Evolutionary conservation across 129 eudicot genomes (phyloP), one percentile per base, ranked within the genome.

Genomic region (Sambucus nigra): DNA sequence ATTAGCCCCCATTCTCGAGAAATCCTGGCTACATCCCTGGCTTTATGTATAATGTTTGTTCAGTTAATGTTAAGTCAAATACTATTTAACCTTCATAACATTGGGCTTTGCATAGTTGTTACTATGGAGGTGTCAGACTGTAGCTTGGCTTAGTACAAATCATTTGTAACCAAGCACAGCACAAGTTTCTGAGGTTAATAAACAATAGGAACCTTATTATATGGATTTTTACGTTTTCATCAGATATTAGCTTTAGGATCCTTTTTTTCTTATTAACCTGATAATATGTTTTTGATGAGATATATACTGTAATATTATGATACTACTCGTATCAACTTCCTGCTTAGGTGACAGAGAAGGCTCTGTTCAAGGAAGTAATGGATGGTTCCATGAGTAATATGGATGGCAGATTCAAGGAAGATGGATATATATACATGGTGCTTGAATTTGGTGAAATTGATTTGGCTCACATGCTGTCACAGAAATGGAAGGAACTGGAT

Each of bases 371-470:
- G 67, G 99, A 82, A 82, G 96, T 92, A 42, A 50, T 80, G 76
- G 78, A 80, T 69, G 96, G 95, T 54, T 69, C 82, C 66, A 80
- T 80, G 76, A 75, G 64, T 66, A 79, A 74, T 57, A 86, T 80
- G 64, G 94, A 92, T 70, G 76, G 74, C 28, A 86, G 51, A 63
- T 78, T 92, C 47, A 86, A 76, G 70, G 96, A 82, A 14, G 96
- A 92, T 70, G 94, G 86, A 19, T 70, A 70, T 62, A 82, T 92
- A 54, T 86, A 66, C 71, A 92, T 92, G 99, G 96, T 92, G 27
- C 99, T 92, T 21, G 94, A 92, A 65, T 82, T 86, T 47, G 99
- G 99, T 63, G 99, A 92, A 73, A 92, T 86, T 55, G 99, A 92
- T 80, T 69, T 92, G 71, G 99, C 99, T 33, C 99, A 86, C 77